These are phyloP conservation scores for Fusarium tuaranense DNA, from an alignment of 2,329 filamentous ascomycete genomes.

Conservation along the genomic window DNA sequence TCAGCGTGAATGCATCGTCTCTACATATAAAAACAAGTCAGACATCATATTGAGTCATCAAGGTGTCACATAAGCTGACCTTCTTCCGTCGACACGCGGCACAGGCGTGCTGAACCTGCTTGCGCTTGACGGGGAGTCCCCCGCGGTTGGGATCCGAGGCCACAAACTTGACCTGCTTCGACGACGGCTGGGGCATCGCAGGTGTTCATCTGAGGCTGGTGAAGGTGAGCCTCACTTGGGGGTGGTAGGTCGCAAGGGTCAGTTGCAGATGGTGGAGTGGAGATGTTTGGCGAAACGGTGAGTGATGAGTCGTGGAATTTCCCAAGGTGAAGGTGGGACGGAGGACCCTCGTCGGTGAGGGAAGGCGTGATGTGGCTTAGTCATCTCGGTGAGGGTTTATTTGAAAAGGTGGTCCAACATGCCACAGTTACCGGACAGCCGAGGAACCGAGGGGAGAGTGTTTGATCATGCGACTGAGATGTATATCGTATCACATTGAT, in stretches of 20 bases:
- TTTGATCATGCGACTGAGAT: neutral
- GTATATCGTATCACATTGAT: neutral
- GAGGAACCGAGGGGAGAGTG: neutral
- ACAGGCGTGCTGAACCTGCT: conserved; percentile 70
- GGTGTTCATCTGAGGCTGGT: neutral
- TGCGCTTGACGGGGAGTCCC: conserved; percentile 68
- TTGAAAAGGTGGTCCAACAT: neutral
- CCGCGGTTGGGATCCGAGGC: conserved; percentile 62
- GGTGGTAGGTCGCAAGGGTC: neutral
- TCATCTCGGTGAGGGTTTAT: conserved; percentile 24
- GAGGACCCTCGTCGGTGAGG: conserved; percentile 26
- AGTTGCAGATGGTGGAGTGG: conserved; percentile 15
- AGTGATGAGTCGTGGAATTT: conserved; percentile 22
- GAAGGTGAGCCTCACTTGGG: neutral
- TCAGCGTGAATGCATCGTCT: conserved; percentile 59
- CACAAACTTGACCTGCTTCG: conserved; percentile 65
- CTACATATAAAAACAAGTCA: conserved; percentile 39
- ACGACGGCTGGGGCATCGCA: conserved; percentile 31
- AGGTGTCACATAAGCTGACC: conserved; percentile 46
- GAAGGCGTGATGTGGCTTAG: conserved; percentile 17
- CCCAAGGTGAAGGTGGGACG: conserved; percentile 26
- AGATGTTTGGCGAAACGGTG: conserved; percentile 4
- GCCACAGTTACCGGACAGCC: neutral
- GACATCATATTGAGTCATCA: neutral
- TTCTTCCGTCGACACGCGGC: conserved; percentile 66